Base-by-base conservation (phyloP, 1,139 yeast genomes). In the Protomyces gravidus region DNA sequence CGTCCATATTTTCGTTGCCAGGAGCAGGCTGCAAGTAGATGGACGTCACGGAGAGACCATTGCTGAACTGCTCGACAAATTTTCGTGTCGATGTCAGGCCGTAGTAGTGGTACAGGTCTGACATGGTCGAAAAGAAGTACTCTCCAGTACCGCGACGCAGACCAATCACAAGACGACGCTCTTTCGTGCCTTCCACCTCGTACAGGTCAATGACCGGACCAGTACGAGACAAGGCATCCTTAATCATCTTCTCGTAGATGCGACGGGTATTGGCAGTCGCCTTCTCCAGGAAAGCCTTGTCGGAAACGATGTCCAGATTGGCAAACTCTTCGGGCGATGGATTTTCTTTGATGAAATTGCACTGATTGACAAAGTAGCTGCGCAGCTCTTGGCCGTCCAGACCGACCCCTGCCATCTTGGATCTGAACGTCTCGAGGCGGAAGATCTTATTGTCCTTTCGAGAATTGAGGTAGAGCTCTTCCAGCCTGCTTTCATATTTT, bases 121-220 rank as follows among this genome's bases (percentile, higher is more conserved):
- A 81, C 66, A 92, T 79, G 19, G 97, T 96, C 46, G 95, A 84
- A 72, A 85, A 89, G 76, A 87, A 92, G 65, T 92, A 85, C 58
- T 92, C 86, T 15, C 96, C 84, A 30, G 95, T 79, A 65, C 85
- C 83, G 71, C 86, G 92, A 69, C 85, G 85, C 76, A 82, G 90
- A 59, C 96, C 98, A 70, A 92, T 86, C 56, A 92, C 83, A 64
- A 92, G 84, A 70, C 97, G 80, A 69, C 87, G 85, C 69, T 90
- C 97, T 62, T 80, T 79, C 15, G 85, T 78, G 66, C 86, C 85
- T 65, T 87, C 90, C 60, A 88, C 79, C 61, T 92, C 86, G 69
- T 84, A 85, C 70, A 89, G 87, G 73, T 85, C 90, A 70, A 92
- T 89, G 32, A 89, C 95, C 19, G 98, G 97, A 61, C 97, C 97